These are phyloP conservation scores for Alternaria ventricosa DNA, from an alignment of 2,329 filamentous ascomycete species.

Conservation along the genomic window DNA sequence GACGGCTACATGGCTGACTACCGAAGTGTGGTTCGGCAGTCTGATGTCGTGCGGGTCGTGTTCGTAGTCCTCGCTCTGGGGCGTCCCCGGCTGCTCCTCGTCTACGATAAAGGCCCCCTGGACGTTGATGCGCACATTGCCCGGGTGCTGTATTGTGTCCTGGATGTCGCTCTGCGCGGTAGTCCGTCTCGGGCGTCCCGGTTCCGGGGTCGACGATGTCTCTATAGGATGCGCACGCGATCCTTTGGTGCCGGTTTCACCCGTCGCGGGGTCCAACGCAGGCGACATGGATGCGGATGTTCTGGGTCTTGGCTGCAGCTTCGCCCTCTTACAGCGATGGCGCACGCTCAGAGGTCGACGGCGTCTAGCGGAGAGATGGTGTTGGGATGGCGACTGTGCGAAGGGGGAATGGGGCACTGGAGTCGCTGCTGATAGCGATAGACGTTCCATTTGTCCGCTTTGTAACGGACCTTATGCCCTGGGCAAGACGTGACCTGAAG, in stretches of 20 bases:
- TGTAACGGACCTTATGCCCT: conserved; percentile 35
- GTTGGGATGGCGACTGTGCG: conserved; percentile 25
- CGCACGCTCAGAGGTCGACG: conserved; percentile 31
- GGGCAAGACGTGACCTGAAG: conserved; percentile 44
- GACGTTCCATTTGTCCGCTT: conserved; percentile 48
- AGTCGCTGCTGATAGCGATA: conserved; percentile 35
- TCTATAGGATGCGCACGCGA: conserved; percentile 27
- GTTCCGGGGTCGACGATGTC: conserved; percentile 20
- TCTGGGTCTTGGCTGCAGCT: conserved; percentile 47
- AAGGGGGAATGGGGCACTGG: conserved; percentile 25
- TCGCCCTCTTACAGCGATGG: conserved; percentile 42
- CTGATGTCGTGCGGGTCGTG: conserved; percentile 91
- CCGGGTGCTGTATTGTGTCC: conserved; percentile 64
- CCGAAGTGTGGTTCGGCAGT: conserved; percentile 91
- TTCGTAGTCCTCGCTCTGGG: conserved; percentile 60
- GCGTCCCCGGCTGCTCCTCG: conserved; percentile 63
- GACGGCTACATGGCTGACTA: conserved; percentile 95
- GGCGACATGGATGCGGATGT: conserved; percentile 40
- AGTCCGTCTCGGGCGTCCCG: conserved; percentile 33
- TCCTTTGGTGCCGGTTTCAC: conserved; percentile 34
- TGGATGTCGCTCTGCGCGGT: conserved; percentile 53
- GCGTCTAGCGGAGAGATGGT: conserved; percentile 23
- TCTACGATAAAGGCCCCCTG: conserved; percentile 96
- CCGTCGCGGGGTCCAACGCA: conserved; percentile 39
- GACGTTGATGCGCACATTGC: conserved; percentile 90